Evolutionary conservation across 2,329 filamentous ascomycete species (phyloP), one percentile per base, ranked within the genome.

Genomic region (Trichoderma cornu-damae): DNA sequence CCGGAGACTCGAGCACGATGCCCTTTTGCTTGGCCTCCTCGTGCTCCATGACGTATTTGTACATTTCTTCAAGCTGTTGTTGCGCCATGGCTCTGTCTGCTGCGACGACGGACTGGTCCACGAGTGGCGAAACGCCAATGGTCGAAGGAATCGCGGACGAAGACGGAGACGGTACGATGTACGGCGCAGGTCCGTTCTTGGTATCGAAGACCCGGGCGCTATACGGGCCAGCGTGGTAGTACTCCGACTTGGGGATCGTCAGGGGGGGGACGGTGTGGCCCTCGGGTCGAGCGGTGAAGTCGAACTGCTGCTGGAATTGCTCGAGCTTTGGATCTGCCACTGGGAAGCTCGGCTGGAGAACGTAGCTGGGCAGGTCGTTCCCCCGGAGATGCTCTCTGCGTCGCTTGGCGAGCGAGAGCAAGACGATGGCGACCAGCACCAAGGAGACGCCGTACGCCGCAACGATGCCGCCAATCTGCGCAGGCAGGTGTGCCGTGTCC

Each of bases 41-140:
- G 65, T 96, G 89, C 70, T 91, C 90, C 85, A 96, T 88, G 62
- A 96, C 92, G 64, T 91, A 88, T 61, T 86, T 90, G 73, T 96
- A 97, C 70, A 97, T 85, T 65, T 89, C 85, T 71, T 96, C 91
- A 72, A 96, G 85, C 70, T 96, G 89, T 62, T 86, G 79, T 71
- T 94, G 86, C 61, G 89, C 85, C 75, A 87, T 86, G 67, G 81
- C 79, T 69, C 82, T 84, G 72, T 96, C 89, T 60, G 83, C 81
- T 59, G 87, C 82, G 22, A 96, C 81, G 14, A 96, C 81, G 59
- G 80, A 80, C 59, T 87, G 85, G 70, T 96, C 90, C 59, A 96
- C 89, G 20, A 83, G 85, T 14, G 80, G 80, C 59, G 89, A 84
- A 59, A 86, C 82, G 53, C 83, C 83, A 63, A 82, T 75, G 48